phyloP scores from a whole-genome alignment of 495 filamentous ascomycete genomes.

The Amorphotheca resinae region DNA sequence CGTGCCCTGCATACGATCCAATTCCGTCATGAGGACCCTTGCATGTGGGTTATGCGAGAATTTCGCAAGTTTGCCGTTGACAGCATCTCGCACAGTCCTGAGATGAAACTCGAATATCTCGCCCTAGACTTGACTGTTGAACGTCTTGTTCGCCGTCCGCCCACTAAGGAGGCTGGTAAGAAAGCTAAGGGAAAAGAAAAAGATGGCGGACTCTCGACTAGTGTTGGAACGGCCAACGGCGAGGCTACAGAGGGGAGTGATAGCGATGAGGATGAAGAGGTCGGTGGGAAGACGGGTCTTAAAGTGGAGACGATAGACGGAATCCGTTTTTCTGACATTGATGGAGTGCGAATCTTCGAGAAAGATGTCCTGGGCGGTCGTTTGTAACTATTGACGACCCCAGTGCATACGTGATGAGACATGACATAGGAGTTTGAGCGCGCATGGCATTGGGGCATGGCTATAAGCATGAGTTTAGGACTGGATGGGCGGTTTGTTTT shows the following conservation, averaged over 20 bases:
- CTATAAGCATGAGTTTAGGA: too few relatives aligned
- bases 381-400: conserved; percentile 2
- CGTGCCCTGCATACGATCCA: conserved; percentile 40
- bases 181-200: conserved; percentile 4
- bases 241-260: neutral
- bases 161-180: conserved; percentile 1
- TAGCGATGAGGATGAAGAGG: conserved; percentile 25
- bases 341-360: conserved; percentile 35
- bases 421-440: neutral
- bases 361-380: conserved; percentile 32
- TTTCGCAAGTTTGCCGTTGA: conserved; percentile 40
- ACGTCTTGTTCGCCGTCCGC: conserved; percentile 26
- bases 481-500: too few relatives aligned
- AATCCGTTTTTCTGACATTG: conserved; percentile 33
- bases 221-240: neutral
- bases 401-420: neutral
- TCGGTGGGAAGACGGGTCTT: conserved; percentile 6
- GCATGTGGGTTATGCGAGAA: conserved; percentile 34
- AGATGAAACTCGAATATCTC: conserved; percentile 40
- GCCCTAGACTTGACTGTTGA: conserved; percentile 34
- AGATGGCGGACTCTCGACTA: conserved; percentile 4
- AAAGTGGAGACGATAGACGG: conserved; percentile 28
- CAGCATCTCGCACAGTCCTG: conserved; percentile 35
- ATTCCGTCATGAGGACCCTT: conserved; percentile 38
- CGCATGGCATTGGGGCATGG: neutral